Conservation (phyloP, 495 filamentous ascomycete species). For the Xanthoparmelia taractica region DNA sequence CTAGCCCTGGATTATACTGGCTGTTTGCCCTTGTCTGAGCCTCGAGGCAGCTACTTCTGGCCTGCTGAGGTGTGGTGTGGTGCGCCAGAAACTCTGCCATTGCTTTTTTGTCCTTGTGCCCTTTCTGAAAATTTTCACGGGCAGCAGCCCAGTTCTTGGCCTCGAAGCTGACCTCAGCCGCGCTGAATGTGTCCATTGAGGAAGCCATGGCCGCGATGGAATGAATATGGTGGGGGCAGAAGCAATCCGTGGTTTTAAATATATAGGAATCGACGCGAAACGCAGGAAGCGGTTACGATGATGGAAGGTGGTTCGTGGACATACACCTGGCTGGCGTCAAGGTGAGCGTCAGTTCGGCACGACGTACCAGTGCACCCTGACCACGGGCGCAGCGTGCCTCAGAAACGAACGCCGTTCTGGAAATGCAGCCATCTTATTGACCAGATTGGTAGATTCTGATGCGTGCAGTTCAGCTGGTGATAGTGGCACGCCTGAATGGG, state of each 20-base stretch:
- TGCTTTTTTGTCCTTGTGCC: slow-evolving; percentile 2
- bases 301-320: not conserved
- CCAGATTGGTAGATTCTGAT: not conserved
- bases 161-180: slow-evolving; percentile 6
- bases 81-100: slow-evolving; percentile 4
- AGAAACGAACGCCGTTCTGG: not conserved
- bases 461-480: not conserved
- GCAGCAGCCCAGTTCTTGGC: slow-evolving; percentile 4
- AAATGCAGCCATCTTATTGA: not conserved
- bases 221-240: not conserved
- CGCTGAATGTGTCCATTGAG: slow-evolving; percentile 5
- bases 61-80: slow-evolving; percentile 1
- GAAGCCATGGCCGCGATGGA: not conserved
- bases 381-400: not conserved
- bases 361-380: not conserved
- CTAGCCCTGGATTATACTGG: not conserved
- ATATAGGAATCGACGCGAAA: too few relatives aligned
- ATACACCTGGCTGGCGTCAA: not conserved
- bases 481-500: not conserved
- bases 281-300: too few relatives aligned
- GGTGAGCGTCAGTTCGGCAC: not conserved
- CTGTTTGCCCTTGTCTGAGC: not conserved
- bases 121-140: slow-evolving; percentile 1
- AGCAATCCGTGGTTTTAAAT: not conserved
- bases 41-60: not conserved